Conservation (phyloP, 2,329 filamentous ascomycete genomes). For the Trichoderma gracile region DNA sequence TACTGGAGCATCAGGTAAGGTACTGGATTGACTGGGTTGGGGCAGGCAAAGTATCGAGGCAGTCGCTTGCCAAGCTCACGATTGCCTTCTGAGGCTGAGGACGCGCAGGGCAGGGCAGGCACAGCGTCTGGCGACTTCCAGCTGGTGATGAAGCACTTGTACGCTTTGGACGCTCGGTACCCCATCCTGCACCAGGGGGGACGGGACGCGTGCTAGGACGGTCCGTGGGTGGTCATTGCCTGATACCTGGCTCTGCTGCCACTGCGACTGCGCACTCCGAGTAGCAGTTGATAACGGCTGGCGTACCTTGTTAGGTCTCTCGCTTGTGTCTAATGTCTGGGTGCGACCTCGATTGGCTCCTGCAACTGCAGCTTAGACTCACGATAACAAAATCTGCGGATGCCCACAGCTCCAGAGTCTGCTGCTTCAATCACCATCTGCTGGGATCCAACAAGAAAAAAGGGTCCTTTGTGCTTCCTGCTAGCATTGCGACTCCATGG, state of each 20-base stretch:
- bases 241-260: background rate
- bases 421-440: background rate
- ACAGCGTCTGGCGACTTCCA: background rate
- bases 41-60: no score
- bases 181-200: no score
- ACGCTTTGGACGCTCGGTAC: background rate
- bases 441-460: background rate
- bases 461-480: background rate
- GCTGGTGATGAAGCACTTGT: no score
- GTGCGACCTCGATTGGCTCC: background rate
- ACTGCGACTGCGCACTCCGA: no score
- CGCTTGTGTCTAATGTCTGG: background rate
- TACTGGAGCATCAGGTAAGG: background rate
- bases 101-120: constrained; percentile 10
- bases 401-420: background rate
- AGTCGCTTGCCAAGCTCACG: constrained; percentile 15
- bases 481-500: no score
- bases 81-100: constrained; percentile 25
- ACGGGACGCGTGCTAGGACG: no score
- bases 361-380: background rate
- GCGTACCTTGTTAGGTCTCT: background rate
- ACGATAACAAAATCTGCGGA: background rate
- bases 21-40: background rate
- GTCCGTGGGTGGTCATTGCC: background rate
- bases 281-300: no score